These are phyloP conservation scores for Phytophthora sansomeana DNA, from an alignment of 352 stramenopile species.

Conservation along the genomic window DNA sequence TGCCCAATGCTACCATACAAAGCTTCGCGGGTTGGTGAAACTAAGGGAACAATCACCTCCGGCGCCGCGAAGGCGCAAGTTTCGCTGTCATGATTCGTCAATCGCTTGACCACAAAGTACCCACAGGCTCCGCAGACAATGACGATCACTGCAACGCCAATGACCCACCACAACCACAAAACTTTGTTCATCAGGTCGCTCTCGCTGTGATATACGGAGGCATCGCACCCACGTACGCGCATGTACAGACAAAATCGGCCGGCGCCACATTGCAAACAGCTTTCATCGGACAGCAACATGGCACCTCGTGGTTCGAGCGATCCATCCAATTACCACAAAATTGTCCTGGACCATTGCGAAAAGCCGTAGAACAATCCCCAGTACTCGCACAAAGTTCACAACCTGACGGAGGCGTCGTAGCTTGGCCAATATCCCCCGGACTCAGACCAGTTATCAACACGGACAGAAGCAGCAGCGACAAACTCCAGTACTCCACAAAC, in stretches of 20 bases:
- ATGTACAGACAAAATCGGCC: conserved; percentile 31
- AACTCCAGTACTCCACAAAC: not conserved
- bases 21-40: conserved; percentile 19
- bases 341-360: conserved; percentile 27
- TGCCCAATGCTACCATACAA: conserved; percentile 16
- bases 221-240: conserved; percentile 26
- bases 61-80: not conserved
- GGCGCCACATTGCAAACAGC: conserved; percentile 33
- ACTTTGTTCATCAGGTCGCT: conserved; percentile 29
- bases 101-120: conserved; percentile 17
- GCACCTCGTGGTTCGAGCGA: conserved; percentile 19
- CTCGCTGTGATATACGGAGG: conserved; percentile 20
- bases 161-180: conserved; percentile 25
- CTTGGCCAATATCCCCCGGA: conserved; percentile 10
- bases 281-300: conserved; percentile 35
- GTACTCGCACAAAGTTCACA: conserved; percentile 29
- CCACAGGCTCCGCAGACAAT: conserved; percentile 1
- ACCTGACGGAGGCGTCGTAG: conserved; percentile 23
- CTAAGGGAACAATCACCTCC: conserved; percentile 8
- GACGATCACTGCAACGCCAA: conserved; percentile 10
- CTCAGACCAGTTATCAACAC: not conserved
- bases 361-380: conserved; percentile 33
- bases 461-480: not conserved
- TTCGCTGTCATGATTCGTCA: not conserved
- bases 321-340: conserved; percentile 35